Evolutionary conservation across 202 grass and related monocot species (phyloP), one percentile per base, ranked within the genome.

Genomic region (Miscanthus sacchariflorus): DNA sequence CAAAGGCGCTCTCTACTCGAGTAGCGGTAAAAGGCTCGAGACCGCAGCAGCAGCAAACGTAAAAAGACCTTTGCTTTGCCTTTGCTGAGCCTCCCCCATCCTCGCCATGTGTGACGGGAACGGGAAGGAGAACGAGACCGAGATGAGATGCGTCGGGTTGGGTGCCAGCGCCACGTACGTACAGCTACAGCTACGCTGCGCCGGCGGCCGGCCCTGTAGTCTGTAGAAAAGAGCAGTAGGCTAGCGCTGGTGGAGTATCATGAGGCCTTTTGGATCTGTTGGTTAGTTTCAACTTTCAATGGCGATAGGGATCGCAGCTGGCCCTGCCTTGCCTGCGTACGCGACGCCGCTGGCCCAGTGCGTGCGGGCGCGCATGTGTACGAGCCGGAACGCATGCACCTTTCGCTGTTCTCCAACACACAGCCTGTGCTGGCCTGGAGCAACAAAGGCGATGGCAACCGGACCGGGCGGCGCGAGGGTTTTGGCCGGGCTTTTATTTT

Each of bases 391-490:
- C 48, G 73, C 81, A 50, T 36, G 84, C 74, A 38, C 46, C 68
- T 82, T 82, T 82, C 80, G 68, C 80, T 82, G 67, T 56, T 82
- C 6, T 39, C 66, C 67, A 39, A 33, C 25, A 28, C 28, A 30
- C 59, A 80, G 77, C 59, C 15, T 39, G 12, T 24, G n/a, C 59
- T 10, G 19, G 59, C 1, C 66, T 30, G 28, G 18, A 70, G 27
- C 86, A 71, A 86, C 28, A 30, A 30, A 82, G 79, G 83, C 83
- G 79, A 86, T 66, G 79, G 84, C 83, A 64, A 79, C 84, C 56
- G 42, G 54, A 74, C 61, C 35, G 56, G 58, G 54, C 58, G 77
- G 88, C 25, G 74, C 77, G 40, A 79, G 56, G 18, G 43, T 70
- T 72, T 30, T 17, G 15, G 36, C 81, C 40, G 5, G 28, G n/a